Base-by-base conservation (phyloP, 2,329 filamentous ascomycete genomes). In the Bisporella sp. region DNA sequence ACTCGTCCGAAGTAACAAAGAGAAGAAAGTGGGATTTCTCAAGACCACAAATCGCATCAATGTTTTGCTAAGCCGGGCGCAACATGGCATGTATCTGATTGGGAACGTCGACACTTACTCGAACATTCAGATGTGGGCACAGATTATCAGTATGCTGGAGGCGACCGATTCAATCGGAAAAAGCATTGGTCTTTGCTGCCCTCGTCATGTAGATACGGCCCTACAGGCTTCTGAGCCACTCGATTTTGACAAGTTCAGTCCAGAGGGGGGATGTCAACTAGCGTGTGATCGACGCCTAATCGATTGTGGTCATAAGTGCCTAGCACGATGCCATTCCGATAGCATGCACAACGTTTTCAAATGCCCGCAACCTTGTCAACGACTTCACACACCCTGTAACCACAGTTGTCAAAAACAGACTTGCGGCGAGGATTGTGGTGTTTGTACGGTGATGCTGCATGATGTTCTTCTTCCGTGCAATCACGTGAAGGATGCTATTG, bases 81-180 rank as follows among this genome's bases (percentile, higher is more conserved):
- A 81, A 55, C 78, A 88, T 56, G 84, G 85, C 0, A 81, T 89
- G 75, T 86, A 84, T 59, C 69, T 90, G 13, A 80, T 90, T 33
- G 84, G 85, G 1, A 84, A 61, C 21, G 21, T 21, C 0, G 63
- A 75, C 0, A 88, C 82, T 0, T 83, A 75, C 31, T 60, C 60
- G 0, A 65, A 71, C 21, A 72, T 87, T 0, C 61, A 66, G 0
- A 88, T 88, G 82, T 89, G 85, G 85, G 59, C 64, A 0, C 58
- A 78, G 0, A 79, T 88, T 0, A 63, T 83, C 6, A 52, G 66
- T 0, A 76, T 83, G 28, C 66, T 90, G 0, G 52, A 66, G 6
- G 56, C 57, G 0, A 60, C 65, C 0, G 68, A 66, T 2, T 76
- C 73, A 35, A 58, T 86, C 4, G 82, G 82, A 0, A 57, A 59